Percentiles rank a stretch among this genome's conserved stretches.
Evolutionary conservation across 345 rosid species (phyloP).

Genomic region (Salix suchowensis): DNA sequence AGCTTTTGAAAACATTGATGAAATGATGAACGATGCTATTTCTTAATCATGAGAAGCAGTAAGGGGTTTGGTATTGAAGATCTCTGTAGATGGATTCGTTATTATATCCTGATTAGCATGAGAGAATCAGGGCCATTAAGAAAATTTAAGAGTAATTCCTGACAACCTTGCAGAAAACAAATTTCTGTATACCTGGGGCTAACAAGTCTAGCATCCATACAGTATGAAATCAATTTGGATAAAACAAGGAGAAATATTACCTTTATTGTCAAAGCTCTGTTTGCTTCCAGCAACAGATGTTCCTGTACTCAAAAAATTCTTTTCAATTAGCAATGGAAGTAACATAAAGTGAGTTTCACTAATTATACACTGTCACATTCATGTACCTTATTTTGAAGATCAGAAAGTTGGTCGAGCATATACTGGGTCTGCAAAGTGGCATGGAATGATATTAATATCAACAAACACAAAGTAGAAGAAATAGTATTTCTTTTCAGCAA

Average conservation of each 20-base stretch:
- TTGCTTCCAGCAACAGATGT: constrained; percentile 75
- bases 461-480: background rate
- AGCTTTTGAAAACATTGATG: background rate
- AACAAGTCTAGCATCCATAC: background rate
- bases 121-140: background rate
- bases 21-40: background rate
- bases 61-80: background rate
- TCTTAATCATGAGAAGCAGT: background rate
- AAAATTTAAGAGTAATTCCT: background rate
- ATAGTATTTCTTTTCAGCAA: background rate
- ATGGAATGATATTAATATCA: background rate
- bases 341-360: background rate
- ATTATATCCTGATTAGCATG: background rate
- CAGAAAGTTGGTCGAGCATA: constrained; percentile 91
- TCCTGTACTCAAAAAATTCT: constrained; percentile 41
- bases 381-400: constrained; percentile 80
- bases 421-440: constrained; percentile 59
- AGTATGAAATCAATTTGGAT: background rate
- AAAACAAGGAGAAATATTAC: constrained; percentile 27
- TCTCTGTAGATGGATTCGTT: background rate
- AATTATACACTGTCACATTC: background rate
- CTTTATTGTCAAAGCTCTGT: constrained; percentile 77
- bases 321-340: constrained; percentile 1
- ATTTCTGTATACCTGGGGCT: background rate
- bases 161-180: background rate